phyloP scores from a whole-genome alignment of 108 stramenopile genomes.

The Chaetoceros tenuissimus region DNA sequence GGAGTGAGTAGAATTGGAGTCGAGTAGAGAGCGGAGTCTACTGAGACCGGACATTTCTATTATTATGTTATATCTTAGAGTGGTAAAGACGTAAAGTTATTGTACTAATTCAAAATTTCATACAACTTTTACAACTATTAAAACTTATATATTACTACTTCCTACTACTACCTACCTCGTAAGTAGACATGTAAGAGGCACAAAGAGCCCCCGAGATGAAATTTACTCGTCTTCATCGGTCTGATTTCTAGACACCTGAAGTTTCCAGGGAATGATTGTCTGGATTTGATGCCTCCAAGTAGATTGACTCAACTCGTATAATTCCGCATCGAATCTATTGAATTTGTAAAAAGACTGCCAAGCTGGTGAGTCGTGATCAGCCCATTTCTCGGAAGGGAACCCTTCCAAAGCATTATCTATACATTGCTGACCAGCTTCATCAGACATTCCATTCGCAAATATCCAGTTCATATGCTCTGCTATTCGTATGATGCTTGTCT shows the following conservation, averaged over 20 bases:
- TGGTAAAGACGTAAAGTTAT: slow-evolving; percentile 1
- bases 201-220: too few relatives aligned
- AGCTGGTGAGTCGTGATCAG: slow-evolving; percentile 28
- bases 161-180: too few relatives aligned
- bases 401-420: slow-evolving; percentile 16
- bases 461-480: slow-evolving; percentile 38
- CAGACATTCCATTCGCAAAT: slow-evolving; percentile 12
- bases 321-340: slow-evolving; percentile 32
- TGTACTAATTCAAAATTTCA: not conserved
- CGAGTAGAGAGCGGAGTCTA: slow-evolving; percentile 7
- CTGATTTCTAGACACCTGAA: slow-evolving; percentile 26
- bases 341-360: slow-evolving; percentile 36
- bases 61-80: too few relatives aligned
- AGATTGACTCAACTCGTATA: slow-evolving; percentile 35
- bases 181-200: too few relatives aligned
- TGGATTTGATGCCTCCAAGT: slow-evolving; percentile 49
- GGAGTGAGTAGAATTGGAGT: slow-evolving; percentile 5
- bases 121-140: not conserved
- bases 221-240: slow-evolving; percentile 23
- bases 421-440: too few relatives aligned
- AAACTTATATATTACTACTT: too few relatives aligned
- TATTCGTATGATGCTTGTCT: slow-evolving; percentile 23
- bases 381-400: slow-evolving; percentile 22
- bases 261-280: slow-evolving; percentile 30
- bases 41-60: not conserved